Conservation (phyloP, 208 protist genomes). For the Acanthamoeba quina region DNA sequence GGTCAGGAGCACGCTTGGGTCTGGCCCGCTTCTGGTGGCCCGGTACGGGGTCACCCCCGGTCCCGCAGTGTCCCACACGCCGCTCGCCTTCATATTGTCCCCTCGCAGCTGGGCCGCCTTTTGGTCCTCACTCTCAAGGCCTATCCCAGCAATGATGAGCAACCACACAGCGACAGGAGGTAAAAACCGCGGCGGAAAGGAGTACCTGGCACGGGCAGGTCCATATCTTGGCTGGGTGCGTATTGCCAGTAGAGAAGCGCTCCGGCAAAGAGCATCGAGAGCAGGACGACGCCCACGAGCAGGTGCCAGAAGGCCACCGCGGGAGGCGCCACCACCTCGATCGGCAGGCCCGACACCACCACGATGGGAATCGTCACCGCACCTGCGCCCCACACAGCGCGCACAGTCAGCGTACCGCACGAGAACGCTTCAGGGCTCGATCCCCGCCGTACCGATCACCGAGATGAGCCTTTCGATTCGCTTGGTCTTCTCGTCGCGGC, state of each 20-base stretch:
- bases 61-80: not conserved
- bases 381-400: not conserved
- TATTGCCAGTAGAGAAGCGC: slow-evolving; percentile 42
- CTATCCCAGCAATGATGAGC: not conserved
- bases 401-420: no score
- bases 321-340: not conserved
- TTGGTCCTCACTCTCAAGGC: not conserved
- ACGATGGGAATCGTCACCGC: slow-evolving; percentile 43
- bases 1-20: slow-evolving; percentile 1
- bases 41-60: slow-evolving; percentile 25
- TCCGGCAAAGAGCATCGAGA: not conserved
- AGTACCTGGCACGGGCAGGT: not conserved
- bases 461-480: slow-evolving; percentile 39
- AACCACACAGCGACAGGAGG: not conserved
- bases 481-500: not conserved
- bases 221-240: not conserved
- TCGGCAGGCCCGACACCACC: slow-evolving; percentile 18
- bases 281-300: not conserved
- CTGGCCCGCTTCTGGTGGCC: not conserved
- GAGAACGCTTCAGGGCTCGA: no score
- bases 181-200: not conserved
- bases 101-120: not conserved
- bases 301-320: slow-evolving; percentile 14
- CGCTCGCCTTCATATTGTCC: not conserved
- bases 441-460: not conserved